Conservation (phyloP, 2,329 filamentous ascomycete genomes). For the Cercospora brassicicola region DNA sequence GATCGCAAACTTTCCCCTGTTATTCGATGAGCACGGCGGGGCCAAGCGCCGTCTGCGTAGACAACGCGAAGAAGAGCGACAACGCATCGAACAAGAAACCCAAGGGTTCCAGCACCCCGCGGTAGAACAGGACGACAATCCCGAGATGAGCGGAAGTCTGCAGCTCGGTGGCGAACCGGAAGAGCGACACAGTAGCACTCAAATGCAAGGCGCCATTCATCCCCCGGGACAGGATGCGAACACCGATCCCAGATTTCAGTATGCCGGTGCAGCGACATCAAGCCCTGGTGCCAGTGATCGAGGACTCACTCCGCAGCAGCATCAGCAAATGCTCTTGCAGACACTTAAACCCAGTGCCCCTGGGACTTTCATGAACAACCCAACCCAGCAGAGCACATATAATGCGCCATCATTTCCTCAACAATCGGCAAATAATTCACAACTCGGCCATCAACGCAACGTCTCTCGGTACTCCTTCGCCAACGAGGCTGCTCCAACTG, state of each 20-base stretch:
- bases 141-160: slow-evolving; percentile 74
- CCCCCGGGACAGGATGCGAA: slow-evolving; percentile 54
- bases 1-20: slow-evolving; percentile 64
- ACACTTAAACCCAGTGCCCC: slow-evolving; percentile 49
- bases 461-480: slow-evolving; percentile 85
- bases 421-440: slow-evolving; percentile 22
- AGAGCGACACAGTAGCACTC: slow-evolving; percentile 60
- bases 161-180: slow-evolving; percentile 92
- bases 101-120: slow-evolving; percentile 50
- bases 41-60: slow-evolving; percentile 73
- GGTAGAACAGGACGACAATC: slow-evolving; percentile 67
- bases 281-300: slow-evolving; percentile 63
- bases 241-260: slow-evolving; percentile 37
- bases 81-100: slow-evolving; percentile 55
- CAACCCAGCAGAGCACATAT: slow-evolving; percentile 49
- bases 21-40: slow-evolving; percentile 82
- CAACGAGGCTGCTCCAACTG: slow-evolving; percentile 65
- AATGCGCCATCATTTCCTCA: slow-evolving; percentile 38
- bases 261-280: slow-evolving; percentile 48
- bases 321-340: slow-evolving; percentile 66
- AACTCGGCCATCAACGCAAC: slow-evolving; percentile 71
- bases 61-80: slow-evolving; percentile 61
- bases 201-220: slow-evolving; percentile 64
- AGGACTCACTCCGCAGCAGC: slow-evolving; percentile 77
- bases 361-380: slow-evolving; percentile 48